These are phyloP conservation scores for Cochlearia excelsa DNA, from an alignment of 345 rosid genomes.

Conservation along the genomic window DNA sequence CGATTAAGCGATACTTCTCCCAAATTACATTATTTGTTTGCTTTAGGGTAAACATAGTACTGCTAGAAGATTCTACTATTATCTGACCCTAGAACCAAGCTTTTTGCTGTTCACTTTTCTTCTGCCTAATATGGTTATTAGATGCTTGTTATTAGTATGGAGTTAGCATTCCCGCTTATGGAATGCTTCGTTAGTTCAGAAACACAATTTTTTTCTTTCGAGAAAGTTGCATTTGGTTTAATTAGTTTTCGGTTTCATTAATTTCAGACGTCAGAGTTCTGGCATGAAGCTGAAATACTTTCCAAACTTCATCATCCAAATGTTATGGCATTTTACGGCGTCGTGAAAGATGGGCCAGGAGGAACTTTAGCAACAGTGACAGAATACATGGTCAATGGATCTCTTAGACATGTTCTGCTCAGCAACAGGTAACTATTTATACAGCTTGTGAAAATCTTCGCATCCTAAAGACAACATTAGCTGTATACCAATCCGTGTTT, in stretches of 20 bases:
- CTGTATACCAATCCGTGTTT: conserved; percentile 9
- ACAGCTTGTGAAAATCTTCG: conserved; percentile 10
- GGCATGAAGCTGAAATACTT: conserved; percentile 99
- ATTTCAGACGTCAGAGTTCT: conserved; percentile 82
- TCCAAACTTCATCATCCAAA: conserved; percentile 99
- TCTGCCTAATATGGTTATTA: conserved; percentile 9
- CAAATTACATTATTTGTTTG: conserved; percentile 14
- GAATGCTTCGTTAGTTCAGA: conserved; percentile 6
- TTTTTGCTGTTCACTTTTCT: conserved; percentile 15
- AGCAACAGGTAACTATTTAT: conserved; percentile 62
- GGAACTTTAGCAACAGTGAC: conserved; percentile 97
- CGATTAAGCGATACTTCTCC: conserved; percentile 3
- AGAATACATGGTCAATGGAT: conserved; percentile 98
- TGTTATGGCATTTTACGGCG: conserved; percentile 98
- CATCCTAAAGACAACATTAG: conserved; percentile 11
- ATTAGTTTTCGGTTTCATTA: conserved; percentile 20
- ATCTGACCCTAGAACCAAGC: conserved; percentile 13
- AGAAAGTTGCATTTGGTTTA: conserved; percentile 12
- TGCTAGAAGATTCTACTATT: conserved; percentile 12
- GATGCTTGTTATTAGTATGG: conserved; percentile 18
- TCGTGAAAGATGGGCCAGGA: conserved; percentile 95
- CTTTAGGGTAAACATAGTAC: conserved; percentile 17
- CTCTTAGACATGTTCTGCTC: conserved; percentile 93
- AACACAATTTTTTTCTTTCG: conserved; percentile 5
- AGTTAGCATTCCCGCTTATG: conserved; percentile 17